Base-by-base conservation (phyloP, 1,284 basidiomycete genomes). In the Athelia psychrophila region DNA sequence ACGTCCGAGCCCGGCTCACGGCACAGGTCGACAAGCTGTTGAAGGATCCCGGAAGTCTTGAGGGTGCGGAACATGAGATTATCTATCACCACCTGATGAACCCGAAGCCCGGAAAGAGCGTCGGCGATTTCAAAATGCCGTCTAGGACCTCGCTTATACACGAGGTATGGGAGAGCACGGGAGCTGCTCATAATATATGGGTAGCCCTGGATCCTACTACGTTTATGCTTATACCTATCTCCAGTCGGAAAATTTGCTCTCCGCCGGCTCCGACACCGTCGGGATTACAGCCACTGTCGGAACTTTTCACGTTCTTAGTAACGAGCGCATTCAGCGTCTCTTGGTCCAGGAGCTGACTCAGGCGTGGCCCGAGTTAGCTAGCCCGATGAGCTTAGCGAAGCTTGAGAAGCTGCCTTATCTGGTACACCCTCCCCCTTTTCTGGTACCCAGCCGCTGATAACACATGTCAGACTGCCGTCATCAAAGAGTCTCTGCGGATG, bases 191-290 rank as follows among this genome's bases (percentile, higher is more conserved):
- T n/a, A n/a, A n/a, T n/a, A n/a, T n/a, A n/a, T n/a, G n/a, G n/a
- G n/a, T n/a, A n/a, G n/a, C n/a, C n/a, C n/a, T n/a, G n/a, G n/a
- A n/a, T n/a, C n/a, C n/a, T n/a, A n/a, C 38, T 42, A 22, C 9
- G 5, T 6, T 8, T 42, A 6, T n/a, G n/a, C 9, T 42, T 42
- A n/a, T n/a, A 6, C 27, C 13, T 30, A 6, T 13, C 9, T n/a
- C n/a, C 5, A 42, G 38, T 42, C 38, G n/a, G 20, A 5, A 18
- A 42, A 42, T 18, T 58, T 74, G 18, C 54, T 72, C 24, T 59
- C 61, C 22, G 72, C 70, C 5, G 70, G 71, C 20, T 70, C 64
- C 45, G 72, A 73, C 44, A 74, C 72, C 1, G 64, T 71, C 15
- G 67, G 65, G 13, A 69, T 67, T 44, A 64, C 70, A 3, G 67